Conservation (phyloP, 768 basidiomycete genomes). For the Suillus ampliporus region DNA sequence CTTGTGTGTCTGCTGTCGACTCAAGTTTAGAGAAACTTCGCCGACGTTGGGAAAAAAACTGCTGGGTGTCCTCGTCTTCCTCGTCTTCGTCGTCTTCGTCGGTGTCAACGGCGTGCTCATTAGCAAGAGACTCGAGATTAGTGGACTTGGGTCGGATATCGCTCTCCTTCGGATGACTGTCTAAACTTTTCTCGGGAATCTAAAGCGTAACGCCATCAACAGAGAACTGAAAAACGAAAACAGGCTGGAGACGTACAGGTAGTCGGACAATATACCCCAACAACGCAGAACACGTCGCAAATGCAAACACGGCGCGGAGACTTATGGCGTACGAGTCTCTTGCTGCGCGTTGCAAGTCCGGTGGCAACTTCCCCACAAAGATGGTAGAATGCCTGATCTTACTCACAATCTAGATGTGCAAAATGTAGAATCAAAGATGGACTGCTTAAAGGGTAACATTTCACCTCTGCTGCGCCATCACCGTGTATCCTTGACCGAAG, state of each 20-base stretch:
- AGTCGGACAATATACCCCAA: conserved; percentile 56
- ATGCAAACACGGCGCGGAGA: conserved; percentile 57
- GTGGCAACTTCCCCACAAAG: conserved; percentile 50
- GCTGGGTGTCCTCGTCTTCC: conserved; percentile 12
- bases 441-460: conserved; percentile 11
- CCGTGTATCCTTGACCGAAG: conserved; percentile 50
- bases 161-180: conserved; percentile 1
- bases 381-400: conserved; percentile 59
- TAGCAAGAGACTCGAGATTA: conserved; percentile 17
- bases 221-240: neutral
- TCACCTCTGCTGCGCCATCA: conserved; percentile 51
- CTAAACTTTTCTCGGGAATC: conserved; percentile 43
- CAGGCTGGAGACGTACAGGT: conserved; percentile 43
- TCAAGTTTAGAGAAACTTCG: conserved; percentile 58
- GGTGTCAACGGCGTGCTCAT: conserved; percentile 14
- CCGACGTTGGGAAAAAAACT: neutral
- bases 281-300: conserved; percentile 55
- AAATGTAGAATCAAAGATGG: neutral
- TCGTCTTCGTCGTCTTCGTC: too few species aligned
- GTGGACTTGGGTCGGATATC: conserved; percentile 4
- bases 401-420: conserved; percentile 49
- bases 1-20: conserved; percentile 50
- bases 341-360: conserved; percentile 53
- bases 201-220: conserved; percentile 20
- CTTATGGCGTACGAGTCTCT: conserved; percentile 59